Percentiles rank a stretch among this genome's conserved stretches.
Conservation (phyloP, 306 rosid genomes). For the Pueraria montana region DNA sequence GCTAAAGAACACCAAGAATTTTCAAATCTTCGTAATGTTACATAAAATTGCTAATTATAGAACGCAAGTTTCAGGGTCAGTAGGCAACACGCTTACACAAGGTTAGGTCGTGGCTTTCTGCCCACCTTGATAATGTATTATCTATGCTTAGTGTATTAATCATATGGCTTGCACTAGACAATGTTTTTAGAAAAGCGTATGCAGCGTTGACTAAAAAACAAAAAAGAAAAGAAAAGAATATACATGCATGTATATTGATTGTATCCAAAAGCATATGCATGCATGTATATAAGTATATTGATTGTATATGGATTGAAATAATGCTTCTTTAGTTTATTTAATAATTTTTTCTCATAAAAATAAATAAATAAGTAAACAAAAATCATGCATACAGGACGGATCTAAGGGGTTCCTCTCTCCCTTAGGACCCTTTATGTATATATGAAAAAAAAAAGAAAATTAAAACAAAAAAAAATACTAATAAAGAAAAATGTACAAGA, state of each 20-base stretch:
- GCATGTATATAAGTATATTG: not conserved
- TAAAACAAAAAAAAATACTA: too few relatives aligned
- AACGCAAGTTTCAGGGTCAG: not conserved
- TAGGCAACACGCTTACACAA: not conserved
- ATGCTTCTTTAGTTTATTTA: too few relatives aligned
- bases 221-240: not conserved
- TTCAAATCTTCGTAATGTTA: not conserved
- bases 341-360: not conserved
- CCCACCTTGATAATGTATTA: not conserved
- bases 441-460: too few relatives aligned
- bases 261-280: not conserved
- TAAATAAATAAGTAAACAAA: too few relatives aligned
- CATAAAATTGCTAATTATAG: not conserved
- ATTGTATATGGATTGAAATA: not conserved
- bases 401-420: too few relatives aligned
- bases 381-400: too few relatives aligned
- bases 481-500: too few relatives aligned
- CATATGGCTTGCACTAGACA: not conserved
- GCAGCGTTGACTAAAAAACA: not conserved
- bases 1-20: not conserved
- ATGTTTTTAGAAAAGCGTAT: not conserved
- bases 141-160: not conserved
- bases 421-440: too few relatives aligned
- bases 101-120: not conserved
- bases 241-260: not conserved